Conservation (phyloP, 2,329 filamentous ascomycete species). For the Colletotrichum scovillei region DNA sequence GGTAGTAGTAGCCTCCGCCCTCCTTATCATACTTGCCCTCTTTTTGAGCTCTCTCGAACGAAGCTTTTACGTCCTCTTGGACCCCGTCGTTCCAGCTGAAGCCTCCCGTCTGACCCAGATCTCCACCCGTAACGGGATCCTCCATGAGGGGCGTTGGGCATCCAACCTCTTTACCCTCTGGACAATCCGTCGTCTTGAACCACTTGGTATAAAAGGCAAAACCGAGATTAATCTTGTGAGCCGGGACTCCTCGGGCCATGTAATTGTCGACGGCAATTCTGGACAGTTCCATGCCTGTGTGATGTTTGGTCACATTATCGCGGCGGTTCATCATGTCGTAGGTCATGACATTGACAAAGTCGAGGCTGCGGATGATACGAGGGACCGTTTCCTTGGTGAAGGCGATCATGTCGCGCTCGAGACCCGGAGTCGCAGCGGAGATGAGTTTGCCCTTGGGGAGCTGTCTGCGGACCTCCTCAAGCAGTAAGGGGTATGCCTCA, state of each 20-base stretch:
- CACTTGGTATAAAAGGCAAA: slow-evolving; percentile 77
- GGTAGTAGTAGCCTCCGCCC: slow-evolving; percentile 75
- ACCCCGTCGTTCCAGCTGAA: slow-evolving; percentile 71
- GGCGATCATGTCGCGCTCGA: slow-evolving; percentile 74
- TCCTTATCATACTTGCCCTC: slow-evolving; percentile 66
- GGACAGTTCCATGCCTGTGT: slow-evolving; percentile 70
- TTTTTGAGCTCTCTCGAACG: slow-evolving; percentile 66
- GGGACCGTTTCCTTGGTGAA: slow-evolving; percentile 70
- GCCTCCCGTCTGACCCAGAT: slow-evolving; percentile 66
- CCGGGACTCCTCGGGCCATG: slow-evolving; percentile 62
- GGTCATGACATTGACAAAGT: slow-evolving; percentile 77
- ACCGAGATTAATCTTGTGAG: slow-evolving; percentile 69
- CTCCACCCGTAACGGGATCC: slow-evolving; percentile 66
- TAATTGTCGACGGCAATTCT: slow-evolving; percentile 68
- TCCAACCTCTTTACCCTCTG: slow-evolving; percentile 56
- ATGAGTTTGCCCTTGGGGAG: slow-evolving; percentile 69
- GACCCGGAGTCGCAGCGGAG: slow-evolving; percentile 76
- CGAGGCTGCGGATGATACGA: slow-evolving; percentile 67
- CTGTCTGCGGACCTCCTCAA: slow-evolving; percentile 67
- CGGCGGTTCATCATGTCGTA: slow-evolving; percentile 80
- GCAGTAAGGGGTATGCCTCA: slow-evolving; percentile 69
- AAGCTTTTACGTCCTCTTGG: slow-evolving; percentile 63
- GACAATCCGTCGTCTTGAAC: slow-evolving; percentile 62
- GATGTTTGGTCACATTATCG: slow-evolving; percentile 72
- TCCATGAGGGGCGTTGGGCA: slow-evolving; percentile 69